phyloP scores from a whole-genome alignment of 83 land plant species.

The Isoetes engelmannii region DNA sequence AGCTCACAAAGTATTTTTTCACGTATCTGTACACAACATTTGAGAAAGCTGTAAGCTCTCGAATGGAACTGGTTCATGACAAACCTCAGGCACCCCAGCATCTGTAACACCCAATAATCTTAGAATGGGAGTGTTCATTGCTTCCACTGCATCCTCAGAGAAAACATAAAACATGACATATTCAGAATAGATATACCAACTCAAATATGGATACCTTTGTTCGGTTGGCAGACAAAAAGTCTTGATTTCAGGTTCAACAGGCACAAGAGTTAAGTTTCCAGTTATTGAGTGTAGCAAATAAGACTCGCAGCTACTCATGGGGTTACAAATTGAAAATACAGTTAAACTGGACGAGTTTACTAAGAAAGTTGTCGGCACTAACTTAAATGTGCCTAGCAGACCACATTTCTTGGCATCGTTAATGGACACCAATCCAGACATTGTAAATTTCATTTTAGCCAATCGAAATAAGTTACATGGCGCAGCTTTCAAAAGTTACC shows the following conservation, averaged over 20 bases:
- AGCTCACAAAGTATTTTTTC: neutral
- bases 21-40: neutral
- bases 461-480: too few relatives aligned
- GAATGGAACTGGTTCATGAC: too few relatives aligned
- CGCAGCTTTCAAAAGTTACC: too few relatives aligned
- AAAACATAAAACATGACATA: neutral
- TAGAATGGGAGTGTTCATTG: constrained; percentile 82
- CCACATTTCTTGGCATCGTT: too few relatives aligned
- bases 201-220: too few relatives aligned
- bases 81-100: constrained; percentile 72
- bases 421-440: too few relatives aligned
- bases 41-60: neutral
- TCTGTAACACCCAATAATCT: constrained; percentile 71
- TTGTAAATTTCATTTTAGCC: too few relatives aligned
- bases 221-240: neutral
- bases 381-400: too few relatives aligned
- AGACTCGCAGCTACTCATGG: neutral
- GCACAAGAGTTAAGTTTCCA: neutral
- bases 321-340: neutral
- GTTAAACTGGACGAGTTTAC: too few relatives aligned
- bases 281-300: too few relatives aligned
- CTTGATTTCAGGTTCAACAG: neutral
- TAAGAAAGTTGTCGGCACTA: too few relatives aligned
- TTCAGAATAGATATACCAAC: neutral
- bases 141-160: constrained; percentile 78